Evolutionary conservation across 1,284 basidiomycete genomes (phyloP).

Genomic region (Marasmius fiardii): DNA sequence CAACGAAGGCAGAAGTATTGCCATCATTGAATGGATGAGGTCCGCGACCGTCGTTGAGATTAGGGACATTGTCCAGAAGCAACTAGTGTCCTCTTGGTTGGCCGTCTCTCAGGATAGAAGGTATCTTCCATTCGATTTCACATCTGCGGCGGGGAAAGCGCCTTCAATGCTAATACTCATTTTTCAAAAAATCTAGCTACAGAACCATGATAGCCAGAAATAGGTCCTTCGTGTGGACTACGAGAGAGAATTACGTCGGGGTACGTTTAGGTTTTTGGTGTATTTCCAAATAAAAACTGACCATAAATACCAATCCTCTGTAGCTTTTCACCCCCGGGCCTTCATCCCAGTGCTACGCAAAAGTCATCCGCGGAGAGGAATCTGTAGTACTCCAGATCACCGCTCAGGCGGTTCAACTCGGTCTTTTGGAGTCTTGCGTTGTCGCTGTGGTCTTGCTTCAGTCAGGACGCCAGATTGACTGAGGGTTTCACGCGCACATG

Average conservation of each 20-base stretch:
- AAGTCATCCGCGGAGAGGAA: slow-evolving; percentile 35
- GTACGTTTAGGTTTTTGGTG: slow-evolving; percentile 19
- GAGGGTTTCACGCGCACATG: no score
- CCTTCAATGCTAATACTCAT: background rate
- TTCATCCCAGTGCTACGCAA: slow-evolving; percentile 35
- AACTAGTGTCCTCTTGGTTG: slow-evolving; percentile 23
- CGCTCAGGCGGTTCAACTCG: slow-evolving; percentile 40
- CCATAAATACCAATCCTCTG: background rate
- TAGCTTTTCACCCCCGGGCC: slow-evolving; percentile 37
- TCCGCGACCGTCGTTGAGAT: slow-evolving; percentile 21
- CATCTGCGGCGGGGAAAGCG: background rate
- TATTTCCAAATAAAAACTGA: slow-evolving; percentile 1
- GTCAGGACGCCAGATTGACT: slow-evolving; percentile 49
- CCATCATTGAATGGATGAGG: slow-evolving; percentile 22
- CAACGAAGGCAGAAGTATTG: background rate
- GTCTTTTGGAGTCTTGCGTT: slow-evolving; percentile 40
- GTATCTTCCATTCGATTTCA: slow-evolving; percentile 14
- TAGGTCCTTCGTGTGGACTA: slow-evolving; percentile 34
- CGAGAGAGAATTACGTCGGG: slow-evolving; percentile 35
- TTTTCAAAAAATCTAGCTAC: slow-evolving; percentile 26
- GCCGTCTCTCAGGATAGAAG: slow-evolving; percentile 21
- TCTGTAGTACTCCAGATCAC: slow-evolving; percentile 41
- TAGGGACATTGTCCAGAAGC: slow-evolving; percentile 19
- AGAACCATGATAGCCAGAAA: slow-evolving; percentile 35
- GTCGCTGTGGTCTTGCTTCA: slow-evolving; percentile 44